phyloP scores from a whole-genome alignment of 768 basidiomycete genomes.

The Trametes cingulata region DNA sequence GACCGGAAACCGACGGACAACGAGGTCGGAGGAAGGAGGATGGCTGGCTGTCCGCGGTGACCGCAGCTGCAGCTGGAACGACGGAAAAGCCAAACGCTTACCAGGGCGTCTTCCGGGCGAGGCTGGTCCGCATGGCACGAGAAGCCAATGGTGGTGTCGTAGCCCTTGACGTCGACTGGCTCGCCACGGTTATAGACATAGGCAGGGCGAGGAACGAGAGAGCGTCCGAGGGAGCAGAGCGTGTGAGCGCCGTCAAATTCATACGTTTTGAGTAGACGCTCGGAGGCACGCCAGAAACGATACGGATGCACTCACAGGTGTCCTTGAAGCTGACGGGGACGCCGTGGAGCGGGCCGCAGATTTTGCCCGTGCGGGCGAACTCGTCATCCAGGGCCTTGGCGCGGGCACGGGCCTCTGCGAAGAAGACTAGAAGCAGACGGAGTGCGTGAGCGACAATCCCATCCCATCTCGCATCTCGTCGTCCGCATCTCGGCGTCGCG shows the following conservation, averaged over 20 bases:
- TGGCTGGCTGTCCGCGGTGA: not conserved
- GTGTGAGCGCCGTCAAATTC: not conserved
- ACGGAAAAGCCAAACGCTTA: conserved; percentile 35
- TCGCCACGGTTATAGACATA: no score
- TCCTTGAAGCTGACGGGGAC: conserved; percentile 82
- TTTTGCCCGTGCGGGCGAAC: conserved; percentile 52
- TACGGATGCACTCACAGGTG: conserved; percentile 46
- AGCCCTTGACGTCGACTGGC: conserved; percentile 58
- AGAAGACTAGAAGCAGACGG: conserved; percentile 55
- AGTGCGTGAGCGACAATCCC: no score
- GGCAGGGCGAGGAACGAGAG: no score
- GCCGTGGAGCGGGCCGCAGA: conserved; percentile 76
- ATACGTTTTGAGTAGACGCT: not conserved
- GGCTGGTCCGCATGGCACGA: conserved; percentile 67
- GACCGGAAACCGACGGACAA: not conserved
- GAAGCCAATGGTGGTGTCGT: conserved; percentile 70
- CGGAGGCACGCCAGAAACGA: no score
- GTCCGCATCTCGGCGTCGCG: not conserved
- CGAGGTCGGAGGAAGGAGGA: not conserved
- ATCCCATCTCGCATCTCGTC: no score
- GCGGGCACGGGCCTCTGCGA: conserved; percentile 61
- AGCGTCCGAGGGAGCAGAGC: not conserved
- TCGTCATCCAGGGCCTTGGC: conserved; percentile 69
- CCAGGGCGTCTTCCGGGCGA: conserved; percentile 58
- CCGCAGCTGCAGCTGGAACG: not conserved